Base-by-base conservation (phyloP, 345 rosid species). In the Lumnitzera littorea region DNA sequence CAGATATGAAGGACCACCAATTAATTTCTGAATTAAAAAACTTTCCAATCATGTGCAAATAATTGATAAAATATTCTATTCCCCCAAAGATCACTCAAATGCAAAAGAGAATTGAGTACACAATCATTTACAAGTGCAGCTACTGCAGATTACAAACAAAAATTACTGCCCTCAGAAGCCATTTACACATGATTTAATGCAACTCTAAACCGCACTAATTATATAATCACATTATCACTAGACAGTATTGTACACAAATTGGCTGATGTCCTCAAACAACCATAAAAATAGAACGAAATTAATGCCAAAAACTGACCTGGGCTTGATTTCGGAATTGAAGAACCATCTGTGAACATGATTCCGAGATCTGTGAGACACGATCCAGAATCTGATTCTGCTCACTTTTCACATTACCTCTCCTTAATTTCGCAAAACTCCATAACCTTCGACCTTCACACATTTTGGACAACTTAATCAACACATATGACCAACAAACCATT, bases 321-420 rank as follows among this genome's bases (percentile, higher is more conserved):
- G 74, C 62, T 70, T 73, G 90, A 69, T 80, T 78, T 60, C 72
- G 86, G 53, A 84, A 73, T 71, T 84, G 86, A 55, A 87, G 87
- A 29, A 87, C 83, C 88, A 84, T 84, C 64, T 80, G 85, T 25
- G 86, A 84, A 65, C 86, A 87, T n/a, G 84, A 80, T 64, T 84
- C 94, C 8, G 90, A 84, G 73, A 87, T 82, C 75, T 76, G 78
- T 48, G 74, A 73, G 60, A 76, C 61, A 63, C 80, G 78, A 67
- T 78, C 88, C 70, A 75, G 75, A 61, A 80, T 60, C 61, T 71
- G 70, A 53, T 73, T 78, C 63, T 59, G 61, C 12, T 75, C 79
- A 58, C 79, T 60, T 63, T 72, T 71, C 43, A 62, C 75, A 36
- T 84, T 73, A 51, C 84, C 94, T 16, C 86, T 81, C 2, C 73